Base-by-base conservation (phyloP, 495 filamentous ascomycete species). In the Penicillium crystallinum region DNA sequence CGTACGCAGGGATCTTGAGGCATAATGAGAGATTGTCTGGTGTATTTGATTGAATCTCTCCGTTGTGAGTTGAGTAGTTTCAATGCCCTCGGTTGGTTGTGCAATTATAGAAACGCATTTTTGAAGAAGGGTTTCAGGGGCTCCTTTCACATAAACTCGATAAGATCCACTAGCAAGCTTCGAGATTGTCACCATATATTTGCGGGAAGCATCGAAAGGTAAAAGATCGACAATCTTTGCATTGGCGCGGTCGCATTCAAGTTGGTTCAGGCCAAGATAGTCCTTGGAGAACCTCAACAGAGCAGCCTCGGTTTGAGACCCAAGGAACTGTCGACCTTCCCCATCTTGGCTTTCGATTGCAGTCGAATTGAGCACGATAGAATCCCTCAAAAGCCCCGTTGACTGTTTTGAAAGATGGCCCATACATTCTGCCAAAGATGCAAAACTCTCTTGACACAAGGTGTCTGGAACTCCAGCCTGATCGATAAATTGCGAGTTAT, bases 231-330 rank as follows among this genome's bases (percentile, higher is more conserved):
- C 68, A 36, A 83, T 66, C 19, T 77, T 63, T 2, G 62, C 68
- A 50, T 77, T 79, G 6, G 72, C 61, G 8, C 78, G 72, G 44
- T 80, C 77, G 35, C 70, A 64, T 29, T 58, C 70, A 27, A 83
- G 55, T 3, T 74, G 46, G 10, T 23, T 74, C 67, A 81, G 73
- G 31, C 71, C 79, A 2, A 83, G 69, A 49, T 78, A 65, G 25
- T 80, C 72, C 23, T 73, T 71, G 17, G 78, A 77, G 56, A 82
- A 76, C 12, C 61, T 59, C 6, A 82, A 67, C n/a, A 83, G 64
- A 11, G 80, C 80, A 11, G 77, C 81, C 53, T 83, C 80, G 0
- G 80, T 83, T 58, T 82, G 81, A 29, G 78, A 81, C 23, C 80
- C 80, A 42, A 82, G 69, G 47, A 81, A 83, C 2, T 69, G 56